phyloP scores from a whole-genome alignment of 495 filamentous ascomycete species.

The Talaromyces stipitatus region DNA sequence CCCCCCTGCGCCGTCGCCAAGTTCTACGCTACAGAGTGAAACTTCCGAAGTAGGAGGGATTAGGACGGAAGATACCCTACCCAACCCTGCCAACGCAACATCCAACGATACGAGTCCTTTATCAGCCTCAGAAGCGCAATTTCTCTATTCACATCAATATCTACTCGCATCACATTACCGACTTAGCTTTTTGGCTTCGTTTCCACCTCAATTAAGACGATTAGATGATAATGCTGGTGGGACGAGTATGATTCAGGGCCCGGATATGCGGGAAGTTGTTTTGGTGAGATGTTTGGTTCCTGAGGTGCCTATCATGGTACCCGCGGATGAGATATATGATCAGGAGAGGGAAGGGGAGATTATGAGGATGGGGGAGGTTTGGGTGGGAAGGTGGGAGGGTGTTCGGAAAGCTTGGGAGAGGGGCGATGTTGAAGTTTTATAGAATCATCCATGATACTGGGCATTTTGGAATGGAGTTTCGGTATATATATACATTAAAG shows the following conservation, averaged over 20 bases:
- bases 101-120: conserved; percentile 46
- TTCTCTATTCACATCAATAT: conserved; percentile 73
- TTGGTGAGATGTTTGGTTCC: conserved; percentile 69
- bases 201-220: conserved; percentile 66
- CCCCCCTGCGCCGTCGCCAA: conserved; percentile 45
- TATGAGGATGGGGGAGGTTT: conserved; percentile 74
- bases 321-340: conserved; percentile 48
- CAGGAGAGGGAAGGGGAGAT: conserved; percentile 46
- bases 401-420: conserved; percentile 61
- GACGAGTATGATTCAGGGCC: conserved; percentile 83
- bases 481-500: not conserved
- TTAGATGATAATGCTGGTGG: conserved; percentile 87
- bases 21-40: not conserved
- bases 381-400: conserved; percentile 80
- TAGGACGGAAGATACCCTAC: conserved; percentile 5
- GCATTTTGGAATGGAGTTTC: not conserved
- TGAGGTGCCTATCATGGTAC: conserved; percentile 44
- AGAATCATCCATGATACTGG: too few relatives aligned
- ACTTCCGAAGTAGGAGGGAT: not conserved
- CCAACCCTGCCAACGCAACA: conserved; percentile 24
- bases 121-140: conserved; percentile 65
- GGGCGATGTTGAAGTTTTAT: conserved; percentile 77
- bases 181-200: conserved; percentile 69
- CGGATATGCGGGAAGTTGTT: conserved; percentile 73
- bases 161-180: conserved; percentile 76